A percentile compares a stretch with the other conserved stretches of the same genome.
Evolutionary conservation across 805 yeast genomes (phyloP).

Genomic region (Wickerhamomyces chambardii): DNA sequence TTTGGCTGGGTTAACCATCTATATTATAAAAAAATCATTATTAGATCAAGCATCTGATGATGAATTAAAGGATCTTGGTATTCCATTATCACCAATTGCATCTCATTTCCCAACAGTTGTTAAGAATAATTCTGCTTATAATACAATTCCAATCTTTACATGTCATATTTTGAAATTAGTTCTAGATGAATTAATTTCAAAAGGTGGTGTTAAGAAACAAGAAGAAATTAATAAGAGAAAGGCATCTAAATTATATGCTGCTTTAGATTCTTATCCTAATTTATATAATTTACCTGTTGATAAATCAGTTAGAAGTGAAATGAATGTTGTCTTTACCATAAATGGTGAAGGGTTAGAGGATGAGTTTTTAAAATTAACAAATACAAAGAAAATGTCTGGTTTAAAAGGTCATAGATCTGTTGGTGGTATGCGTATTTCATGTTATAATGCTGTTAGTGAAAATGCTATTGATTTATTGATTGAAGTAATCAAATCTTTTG

Average conservation of each 20-base stretch:
- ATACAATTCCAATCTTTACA: slow-evolving; percentile 92
- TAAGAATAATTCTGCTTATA: slow-evolving; percentile 85
- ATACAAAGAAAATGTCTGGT: slow-evolving; percentile 52
- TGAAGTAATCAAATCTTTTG: slow-evolving; percentile 53
- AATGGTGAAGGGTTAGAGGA: slow-evolving; percentile 50
- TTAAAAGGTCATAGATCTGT: slow-evolving; percentile 95
- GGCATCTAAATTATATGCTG: slow-evolving; percentile 53
- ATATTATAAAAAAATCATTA: slow-evolving; percentile 78
- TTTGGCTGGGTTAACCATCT: slow-evolving; percentile 88
- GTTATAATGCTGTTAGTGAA: slow-evolving; percentile 78
- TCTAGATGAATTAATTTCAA: slow-evolving; percentile 45
- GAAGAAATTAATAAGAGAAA: slow-evolving; percentile 49
- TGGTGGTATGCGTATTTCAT: slow-evolving; percentile 92
- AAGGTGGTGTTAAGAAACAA: slow-evolving; percentile 70
- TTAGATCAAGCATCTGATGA: slow-evolving; percentile 59
- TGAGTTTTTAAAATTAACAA: slow-evolving; percentile 63
- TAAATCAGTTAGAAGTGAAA: slow-evolving; percentile 59
- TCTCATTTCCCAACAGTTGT: slow-evolving; percentile 82
- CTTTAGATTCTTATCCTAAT: slow-evolving; percentile 56
- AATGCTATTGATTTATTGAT: slow-evolving; percentile 50
- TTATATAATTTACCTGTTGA: slow-evolving; percentile 63
- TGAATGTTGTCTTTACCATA: slow-evolving; percentile 90
- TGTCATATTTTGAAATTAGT: slow-evolving; percentile 80
- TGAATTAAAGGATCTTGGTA: slow-evolving; percentile 43
- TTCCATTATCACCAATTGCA: slow-evolving; percentile 87